Percentiles rank a stretch among this genome's conserved stretches.
phyloP scores from a whole-genome alignment of 176 grass and related monocot species.

The Carex pumila region DNA sequence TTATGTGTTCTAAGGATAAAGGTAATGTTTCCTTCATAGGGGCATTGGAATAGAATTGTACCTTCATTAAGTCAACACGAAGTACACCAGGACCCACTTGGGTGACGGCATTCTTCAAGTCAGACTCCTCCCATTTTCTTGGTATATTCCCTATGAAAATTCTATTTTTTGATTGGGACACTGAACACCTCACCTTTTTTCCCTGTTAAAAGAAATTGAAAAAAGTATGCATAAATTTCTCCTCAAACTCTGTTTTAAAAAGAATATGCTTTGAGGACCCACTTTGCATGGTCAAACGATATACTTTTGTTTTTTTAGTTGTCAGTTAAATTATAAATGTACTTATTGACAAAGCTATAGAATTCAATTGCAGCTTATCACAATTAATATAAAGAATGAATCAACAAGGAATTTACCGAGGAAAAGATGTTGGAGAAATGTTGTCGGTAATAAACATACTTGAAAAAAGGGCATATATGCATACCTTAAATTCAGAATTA shows the following conservation, averaged over 20 bases:
- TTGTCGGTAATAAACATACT: not conserved
- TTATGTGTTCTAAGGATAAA: not conserved
- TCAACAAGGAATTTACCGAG: not conserved
- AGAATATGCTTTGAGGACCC: not conserved
- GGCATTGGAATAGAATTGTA: slow-evolving; percentile 13
- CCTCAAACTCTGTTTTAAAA: not conserved
- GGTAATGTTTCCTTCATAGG: not conserved
- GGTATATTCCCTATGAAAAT: slow-evolving; percentile 93
- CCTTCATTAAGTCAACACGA: slow-evolving; percentile 71
- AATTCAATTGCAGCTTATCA: not conserved
- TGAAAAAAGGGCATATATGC: not conserved
- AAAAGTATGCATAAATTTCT: not conserved
- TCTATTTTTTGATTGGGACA: slow-evolving; percentile 75
- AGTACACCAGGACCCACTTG: slow-evolving; percentile 77
- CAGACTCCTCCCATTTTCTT: slow-evolving; percentile 51
- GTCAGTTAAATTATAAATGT: not conserved
- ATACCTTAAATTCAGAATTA: slow-evolving; percentile 68
- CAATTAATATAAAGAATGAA: not conserved
- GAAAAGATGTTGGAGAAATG: not conserved
- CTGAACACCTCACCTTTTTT: slow-evolving; percentile 61
- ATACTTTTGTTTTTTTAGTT: not conserved
- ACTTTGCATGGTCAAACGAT: not conserved
- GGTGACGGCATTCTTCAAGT: slow-evolving; percentile 57
- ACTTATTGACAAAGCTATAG: not conserved
- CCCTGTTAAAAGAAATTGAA: slow-evolving; percentile 40